Percentiles rank a stretch among this genome's conserved stretches.
These are phyloP conservation scores for Aspergillus sp. DNA, from an alignment of 2,329 filamentous ascomycete genomes.

Conservation along the genomic window DNA sequence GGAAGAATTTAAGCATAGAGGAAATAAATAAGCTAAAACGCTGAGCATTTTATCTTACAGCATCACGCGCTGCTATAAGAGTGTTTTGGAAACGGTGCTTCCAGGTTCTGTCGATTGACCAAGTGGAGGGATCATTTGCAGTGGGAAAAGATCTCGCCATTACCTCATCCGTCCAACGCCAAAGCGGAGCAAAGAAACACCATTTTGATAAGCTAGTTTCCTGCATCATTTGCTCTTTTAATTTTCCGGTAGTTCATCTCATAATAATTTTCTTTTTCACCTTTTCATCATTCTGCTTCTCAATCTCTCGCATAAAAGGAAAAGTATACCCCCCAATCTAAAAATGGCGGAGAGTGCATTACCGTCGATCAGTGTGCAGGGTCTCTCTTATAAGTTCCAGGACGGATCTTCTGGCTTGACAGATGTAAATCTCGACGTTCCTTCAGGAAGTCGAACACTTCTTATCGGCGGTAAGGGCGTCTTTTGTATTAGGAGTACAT, in stretches of 20 bases:
- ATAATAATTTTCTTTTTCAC: neutral
- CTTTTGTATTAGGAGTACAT: neutral
- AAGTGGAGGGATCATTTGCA: too few species aligned
- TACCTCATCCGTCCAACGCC: too few species aligned
- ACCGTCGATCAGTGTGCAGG: constrained; percentile 64
- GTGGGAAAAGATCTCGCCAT: too few species aligned
- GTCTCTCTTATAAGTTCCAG: constrained; percentile 84
- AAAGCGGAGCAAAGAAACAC: too few species aligned
- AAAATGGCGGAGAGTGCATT: constrained; percentile 14
- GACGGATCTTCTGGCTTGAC: constrained; percentile 76
- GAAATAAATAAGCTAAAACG: neutral
- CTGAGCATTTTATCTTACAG: constrained; percentile 8
- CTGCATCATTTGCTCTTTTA: too few species aligned
- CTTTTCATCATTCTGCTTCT: neutral
- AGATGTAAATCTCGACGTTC: constrained; percentile 70
- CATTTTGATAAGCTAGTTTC: too few species aligned
- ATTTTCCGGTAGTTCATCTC: too few species aligned
- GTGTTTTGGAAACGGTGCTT: too few species aligned
- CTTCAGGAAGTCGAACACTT: constrained; percentile 78
- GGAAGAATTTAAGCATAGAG: constrained; percentile 24
- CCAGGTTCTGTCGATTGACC: too few species aligned
- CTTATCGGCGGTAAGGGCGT: constrained; percentile 69
- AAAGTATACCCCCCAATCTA: neutral
- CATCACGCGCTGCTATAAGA: neutral
- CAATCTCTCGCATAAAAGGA: too few species aligned